phyloP scores from a whole-genome alignment of 495 filamentous ascomycete species.

The Penicillium macrosclerotiorum region DNA sequence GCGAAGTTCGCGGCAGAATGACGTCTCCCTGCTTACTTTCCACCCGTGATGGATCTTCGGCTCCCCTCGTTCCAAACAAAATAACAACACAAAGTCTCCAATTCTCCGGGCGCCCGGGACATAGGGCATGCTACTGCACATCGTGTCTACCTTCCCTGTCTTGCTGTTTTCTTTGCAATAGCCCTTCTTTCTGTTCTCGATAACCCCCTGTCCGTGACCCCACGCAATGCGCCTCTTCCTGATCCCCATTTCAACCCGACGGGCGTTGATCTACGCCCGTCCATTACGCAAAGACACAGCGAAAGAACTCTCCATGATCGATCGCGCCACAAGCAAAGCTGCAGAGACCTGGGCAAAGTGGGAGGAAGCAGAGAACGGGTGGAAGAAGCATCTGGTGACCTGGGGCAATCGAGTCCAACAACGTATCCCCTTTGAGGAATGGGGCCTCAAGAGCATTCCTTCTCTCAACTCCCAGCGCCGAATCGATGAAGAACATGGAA shows the following conservation, averaged over 20 bases:
- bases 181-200: neutral
- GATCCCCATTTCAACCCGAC: slow-evolving; percentile 86
- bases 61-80: neutral
- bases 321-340: slow-evolving; percentile 65
- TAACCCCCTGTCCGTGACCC: neutral
- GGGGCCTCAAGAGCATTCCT: slow-evolving; percentile 92
- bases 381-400: slow-evolving; percentile 80
- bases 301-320: slow-evolving; percentile 53
- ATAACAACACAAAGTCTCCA: neutral
- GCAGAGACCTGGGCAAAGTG: slow-evolving; percentile 75
- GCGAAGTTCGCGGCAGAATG: slow-evolving; percentile 28
- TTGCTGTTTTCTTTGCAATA: neutral
- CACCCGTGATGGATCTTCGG: neutral
- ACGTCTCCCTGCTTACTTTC: slow-evolving; percentile 26
- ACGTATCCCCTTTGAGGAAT: slow-evolving; percentile 94
- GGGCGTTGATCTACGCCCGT: slow-evolving; percentile 92
- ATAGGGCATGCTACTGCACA: neutral
- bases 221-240: slow-evolving; percentile 87
- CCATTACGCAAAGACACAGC: slow-evolving; percentile 52
- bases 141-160: neutral
- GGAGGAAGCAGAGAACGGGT: slow-evolving; percentile 80
- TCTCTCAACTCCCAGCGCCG: slow-evolving; percentile 67
- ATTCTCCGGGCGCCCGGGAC: neutral
- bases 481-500: slow-evolving; percentile 60
- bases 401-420: slow-evolving; percentile 85